These are phyloP conservation scores for Prosopis cineraria DNA, from an alignment of 306 rosid genomes.

Conservation along the genomic window DNA sequence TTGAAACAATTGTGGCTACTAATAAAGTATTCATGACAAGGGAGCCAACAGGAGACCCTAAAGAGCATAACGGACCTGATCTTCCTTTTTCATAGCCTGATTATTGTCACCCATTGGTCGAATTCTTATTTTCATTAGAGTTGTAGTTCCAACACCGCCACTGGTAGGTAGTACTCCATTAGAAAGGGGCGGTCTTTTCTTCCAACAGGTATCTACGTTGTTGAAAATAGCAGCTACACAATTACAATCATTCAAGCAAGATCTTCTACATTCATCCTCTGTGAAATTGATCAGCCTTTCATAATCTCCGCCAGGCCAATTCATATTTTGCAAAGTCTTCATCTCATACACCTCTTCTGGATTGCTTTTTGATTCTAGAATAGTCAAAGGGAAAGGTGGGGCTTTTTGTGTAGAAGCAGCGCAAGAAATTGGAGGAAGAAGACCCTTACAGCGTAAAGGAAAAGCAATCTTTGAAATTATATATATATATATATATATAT, in stretches of 20 bases:
- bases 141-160: too few species aligned
- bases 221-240: conserved; percentile 36
- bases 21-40: conserved; percentile 29
- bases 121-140: conserved; percentile 33
- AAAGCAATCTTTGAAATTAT: too few species aligned
- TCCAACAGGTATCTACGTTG: conserved; percentile 27
- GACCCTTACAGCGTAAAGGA: too few species aligned
- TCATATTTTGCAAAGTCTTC: background rate
- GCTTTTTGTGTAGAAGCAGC: too few species aligned
- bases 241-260: conserved; percentile 44
- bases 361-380: background rate
- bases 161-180: conserved; percentile 31
- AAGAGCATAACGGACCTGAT: background rate
- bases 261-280: conserved; percentile 24
- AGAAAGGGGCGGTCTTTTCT: conserved; percentile 43
- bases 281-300: conserved; percentile 20
- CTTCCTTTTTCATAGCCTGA: background rate
- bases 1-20: conserved; percentile 10
- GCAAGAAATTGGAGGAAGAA: too few species aligned
- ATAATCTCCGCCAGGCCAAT: conserved; percentile 42
- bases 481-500: too few species aligned
- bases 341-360: conserved; percentile 31
- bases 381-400: too few species aligned
- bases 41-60: conserved; percentile 40
- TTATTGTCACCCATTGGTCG: background rate